phyloP scores from a whole-genome alignment of 164 flowering plant species.

The Hamamelis virginiana region DNA sequence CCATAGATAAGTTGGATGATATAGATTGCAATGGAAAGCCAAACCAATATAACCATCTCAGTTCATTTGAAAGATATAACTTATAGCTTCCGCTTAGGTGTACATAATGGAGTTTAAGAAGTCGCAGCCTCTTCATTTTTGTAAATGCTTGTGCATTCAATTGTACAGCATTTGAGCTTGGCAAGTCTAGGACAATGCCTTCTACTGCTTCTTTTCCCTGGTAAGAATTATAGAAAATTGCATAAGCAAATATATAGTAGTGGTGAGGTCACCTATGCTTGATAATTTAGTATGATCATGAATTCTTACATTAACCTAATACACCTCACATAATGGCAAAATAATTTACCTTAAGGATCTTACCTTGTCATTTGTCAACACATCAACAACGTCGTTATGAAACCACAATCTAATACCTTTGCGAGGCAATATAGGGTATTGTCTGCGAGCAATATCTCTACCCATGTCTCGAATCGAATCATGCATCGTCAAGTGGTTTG shows the following conservation, averaged over 20 bases:
- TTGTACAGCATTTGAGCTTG: background rate
- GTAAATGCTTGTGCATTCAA: constrained; percentile 4
- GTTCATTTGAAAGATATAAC: background rate
- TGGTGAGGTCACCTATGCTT: too few relatives aligned
- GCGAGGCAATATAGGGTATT: constrained; percentile 10
- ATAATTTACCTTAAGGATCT: background rate
- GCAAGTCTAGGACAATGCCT: background rate
- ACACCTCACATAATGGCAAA: too few relatives aligned
- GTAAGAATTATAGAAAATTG: background rate
- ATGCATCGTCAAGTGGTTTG: constrained; percentile 25
- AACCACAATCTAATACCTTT: constrained; percentile 24
- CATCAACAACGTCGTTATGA: constrained; percentile 11
- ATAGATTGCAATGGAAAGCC: constrained; percentile 12
- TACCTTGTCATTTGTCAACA: constrained; percentile 13
- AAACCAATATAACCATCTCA: constrained; percentile 22
- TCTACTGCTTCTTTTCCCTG: constrained; percentile 23
- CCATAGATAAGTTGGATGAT: constrained; percentile 7
- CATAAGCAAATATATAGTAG: too few relatives aligned
- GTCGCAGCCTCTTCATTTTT: constrained; percentile 10
- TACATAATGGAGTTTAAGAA: constrained; percentile 14
- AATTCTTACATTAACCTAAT: too few relatives aligned
- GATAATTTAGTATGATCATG: too few relatives aligned
- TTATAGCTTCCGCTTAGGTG: background rate
- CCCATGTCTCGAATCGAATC: constrained; percentile 25
- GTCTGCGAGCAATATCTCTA: constrained; percentile 20